A percentile compares a stretch with the other conserved stretches of the same genome.
These are phyloP conservation scores for Scutellaria barbata DNA, from an alignment of 257 asterid species.

Conservation along the genomic window DNA sequence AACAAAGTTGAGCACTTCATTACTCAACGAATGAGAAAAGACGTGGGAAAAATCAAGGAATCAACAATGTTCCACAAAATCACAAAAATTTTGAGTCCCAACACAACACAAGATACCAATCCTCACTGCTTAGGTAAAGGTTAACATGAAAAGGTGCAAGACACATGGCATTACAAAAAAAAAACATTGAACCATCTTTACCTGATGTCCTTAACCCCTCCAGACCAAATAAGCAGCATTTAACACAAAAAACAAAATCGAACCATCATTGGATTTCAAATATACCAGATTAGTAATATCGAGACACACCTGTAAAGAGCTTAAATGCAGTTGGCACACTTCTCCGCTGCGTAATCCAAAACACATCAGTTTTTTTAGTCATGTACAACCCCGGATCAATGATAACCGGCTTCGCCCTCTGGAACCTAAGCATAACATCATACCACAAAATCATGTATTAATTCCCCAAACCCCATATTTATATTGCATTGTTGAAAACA, in stretches of 20 bases:
- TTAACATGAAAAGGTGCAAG: conserved; percentile 15
- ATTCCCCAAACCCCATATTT: conserved; percentile 1
- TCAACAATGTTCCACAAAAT: conserved; percentile 25
- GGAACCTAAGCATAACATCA: conserved; percentile 54
- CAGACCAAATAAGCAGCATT: conserved; percentile 32
- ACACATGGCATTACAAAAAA: conserved; percentile 36
- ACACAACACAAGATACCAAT: conserved; percentile 19
- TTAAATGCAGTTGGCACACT: conserved; percentile 97
- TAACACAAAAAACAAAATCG: conserved; percentile 19
- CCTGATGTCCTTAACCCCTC: conserved; percentile 27
- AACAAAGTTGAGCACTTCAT: conserved; percentile 27
- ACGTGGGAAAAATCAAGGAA: conserved; percentile 14
- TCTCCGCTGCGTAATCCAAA: conserved; percentile 94
- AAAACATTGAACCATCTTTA: conserved; percentile 33
- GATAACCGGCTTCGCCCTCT: conserved; percentile 92
- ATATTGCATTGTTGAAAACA: background rate
- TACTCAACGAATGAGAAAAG: conserved; percentile 25
- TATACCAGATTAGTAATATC: conserved; percentile 22
- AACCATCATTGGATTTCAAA: conserved; percentile 30
- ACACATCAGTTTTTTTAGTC: conserved; percentile 83
- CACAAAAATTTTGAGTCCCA: conserved; percentile 15
- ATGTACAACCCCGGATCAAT: conserved; percentile 93
- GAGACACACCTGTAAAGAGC: conserved; percentile 82
- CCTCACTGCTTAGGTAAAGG: conserved; percentile 29
- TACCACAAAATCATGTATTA: conserved; percentile 12